Evolutionary conservation across 75 land plant species (phyloP), one percentile per base, ranked within the genome.

Genomic region (Picea sitchensis): DNA sequence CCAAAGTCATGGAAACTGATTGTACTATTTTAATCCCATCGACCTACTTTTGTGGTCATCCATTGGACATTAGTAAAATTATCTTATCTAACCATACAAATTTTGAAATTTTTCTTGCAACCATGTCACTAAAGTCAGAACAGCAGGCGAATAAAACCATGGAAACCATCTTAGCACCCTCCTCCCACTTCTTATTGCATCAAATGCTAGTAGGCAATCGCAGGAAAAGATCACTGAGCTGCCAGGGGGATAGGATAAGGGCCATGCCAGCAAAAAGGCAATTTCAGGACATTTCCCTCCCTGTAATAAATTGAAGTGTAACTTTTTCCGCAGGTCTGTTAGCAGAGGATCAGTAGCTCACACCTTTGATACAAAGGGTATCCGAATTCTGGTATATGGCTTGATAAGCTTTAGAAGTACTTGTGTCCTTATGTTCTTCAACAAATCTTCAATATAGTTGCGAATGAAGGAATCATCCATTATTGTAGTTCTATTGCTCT

Each of bases 401-500:
- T 96, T 96, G 77, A 96, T 96, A 67, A 96, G 98, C 88, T 95
- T 96, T 54, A 96, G 89, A 69, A 96, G 75, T 20, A 96, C 99
- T 81, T 96, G 99, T 14, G 99, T 96, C 58, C 99, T 87, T 14
- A 96, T 89, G 38, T 92, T 96, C 80, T 91, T 96, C 85, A 96
- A 82, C 57, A 96, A 87, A 84, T 96, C 99, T 75, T 96, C 99
- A 75, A 96, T 96, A 79, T 96, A 91, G 73, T 96, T 96, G 30
- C 99, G 88, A 82, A 96, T 95, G 80, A 96, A 96, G 18, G 90
- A 90, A 79, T 96, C 99, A 84, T 96, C 99, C 99, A 96, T 96
- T 12, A 96, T 96, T 61, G 99, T 96, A 77, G 86, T 91, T 77
- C 95, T 87, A 73, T 96, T 96, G 77, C 91, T 92, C 99, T 96